phyloP scores from a whole-genome alignment of 148 eudicot genomes.

The Suaeda aralocaspica region DNA sequence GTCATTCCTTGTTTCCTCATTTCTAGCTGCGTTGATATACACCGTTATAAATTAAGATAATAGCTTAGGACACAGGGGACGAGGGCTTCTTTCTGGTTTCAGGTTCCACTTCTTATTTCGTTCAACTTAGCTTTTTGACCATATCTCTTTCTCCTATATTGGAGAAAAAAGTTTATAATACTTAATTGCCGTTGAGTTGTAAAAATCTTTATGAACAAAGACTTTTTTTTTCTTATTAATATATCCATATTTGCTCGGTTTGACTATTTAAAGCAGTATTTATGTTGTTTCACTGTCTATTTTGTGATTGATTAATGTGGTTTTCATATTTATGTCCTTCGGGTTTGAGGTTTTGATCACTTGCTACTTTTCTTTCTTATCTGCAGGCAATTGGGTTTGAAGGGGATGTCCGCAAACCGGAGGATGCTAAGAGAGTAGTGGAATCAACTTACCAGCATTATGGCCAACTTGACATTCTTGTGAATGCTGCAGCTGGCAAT shows the following conservation, averaged over 20 bases:
- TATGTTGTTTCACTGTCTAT: background rate
- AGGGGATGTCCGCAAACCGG: constrained; percentile 88
- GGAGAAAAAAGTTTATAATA: too few relatives aligned
- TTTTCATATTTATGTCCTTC: background rate
- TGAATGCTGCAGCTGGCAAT: constrained; percentile 98
- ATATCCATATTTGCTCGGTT: background rate
- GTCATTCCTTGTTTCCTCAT: too few relatives aligned
- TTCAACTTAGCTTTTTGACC: too few relatives aligned
- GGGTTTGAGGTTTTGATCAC: background rate
- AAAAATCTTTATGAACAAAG: too few relatives aligned
- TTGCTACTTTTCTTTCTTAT: background rate
- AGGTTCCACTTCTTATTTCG: too few relatives aligned
- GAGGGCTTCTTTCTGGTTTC: too few relatives aligned
- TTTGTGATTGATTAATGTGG: background rate
- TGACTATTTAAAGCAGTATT: background rate
- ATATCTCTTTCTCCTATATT: too few relatives aligned
- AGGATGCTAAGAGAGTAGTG: constrained; percentile 77
- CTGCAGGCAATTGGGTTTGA: constrained; percentile 77
- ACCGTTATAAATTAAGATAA: too few relatives aligned
- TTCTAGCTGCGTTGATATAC: too few relatives aligned
- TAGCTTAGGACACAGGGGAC: too few relatives aligned
- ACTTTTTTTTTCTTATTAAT: too few relatives aligned
- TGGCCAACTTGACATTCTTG: constrained; percentile 91
- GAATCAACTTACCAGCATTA: constrained; percentile 71
- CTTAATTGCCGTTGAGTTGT: too few relatives aligned